Percentiles rank a stretch among this genome's conserved stretches.
Conservation (phyloP, 2,329 filamentous ascomycete genomes). For the Colletotrichum cuscutae region DNA sequence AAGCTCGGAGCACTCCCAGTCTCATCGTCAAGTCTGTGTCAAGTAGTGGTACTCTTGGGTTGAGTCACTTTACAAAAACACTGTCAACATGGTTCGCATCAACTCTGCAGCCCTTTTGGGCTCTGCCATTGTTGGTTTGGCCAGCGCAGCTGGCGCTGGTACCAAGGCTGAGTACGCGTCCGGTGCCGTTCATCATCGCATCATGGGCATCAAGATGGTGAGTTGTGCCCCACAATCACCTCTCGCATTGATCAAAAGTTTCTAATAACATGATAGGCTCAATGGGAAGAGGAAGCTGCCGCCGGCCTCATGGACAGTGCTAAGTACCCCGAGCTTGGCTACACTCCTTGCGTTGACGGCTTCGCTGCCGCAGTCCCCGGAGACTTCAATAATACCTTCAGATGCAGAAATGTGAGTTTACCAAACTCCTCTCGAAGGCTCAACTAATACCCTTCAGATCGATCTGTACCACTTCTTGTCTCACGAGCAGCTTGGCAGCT, state of each 20-base stretch:
- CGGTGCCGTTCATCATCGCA: conserved; percentile 37
- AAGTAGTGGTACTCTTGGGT: conserved; percentile 1
- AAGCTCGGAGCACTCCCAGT: background rate
- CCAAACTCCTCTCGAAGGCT: rapidly evolving
- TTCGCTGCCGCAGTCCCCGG: conserved; percentile 55
- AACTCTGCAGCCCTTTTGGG: conserved; percentile 33
- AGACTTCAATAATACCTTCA: conserved; percentile 58
- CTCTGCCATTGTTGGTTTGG: conserved; percentile 37
- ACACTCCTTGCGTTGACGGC: conserved; percentile 53
- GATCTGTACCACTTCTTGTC: conserved; percentile 51
- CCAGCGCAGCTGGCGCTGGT: conserved; percentile 38
- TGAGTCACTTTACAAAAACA: background rate
- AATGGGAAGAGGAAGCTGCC: conserved; percentile 46
- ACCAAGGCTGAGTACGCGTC: conserved; percentile 38
- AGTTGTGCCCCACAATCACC: too few species aligned
- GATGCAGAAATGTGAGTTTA: conserved; percentile 54
- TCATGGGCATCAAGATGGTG: conserved; percentile 41
- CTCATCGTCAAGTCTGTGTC: background rate
- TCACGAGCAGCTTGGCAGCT: conserved; percentile 47
- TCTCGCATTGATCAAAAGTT: too few species aligned
- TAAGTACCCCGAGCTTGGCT: conserved; percentile 50
- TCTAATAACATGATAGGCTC: conserved; percentile 35
- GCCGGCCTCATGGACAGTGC: conserved; percentile 47
- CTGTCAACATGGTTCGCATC: conserved; percentile 38
- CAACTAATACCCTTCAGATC: conserved; percentile 30